Evolutionary conservation across 2,329 filamentous ascomycete species (phyloP).

Genomic region (Diplodia scrobiculata): DNA sequence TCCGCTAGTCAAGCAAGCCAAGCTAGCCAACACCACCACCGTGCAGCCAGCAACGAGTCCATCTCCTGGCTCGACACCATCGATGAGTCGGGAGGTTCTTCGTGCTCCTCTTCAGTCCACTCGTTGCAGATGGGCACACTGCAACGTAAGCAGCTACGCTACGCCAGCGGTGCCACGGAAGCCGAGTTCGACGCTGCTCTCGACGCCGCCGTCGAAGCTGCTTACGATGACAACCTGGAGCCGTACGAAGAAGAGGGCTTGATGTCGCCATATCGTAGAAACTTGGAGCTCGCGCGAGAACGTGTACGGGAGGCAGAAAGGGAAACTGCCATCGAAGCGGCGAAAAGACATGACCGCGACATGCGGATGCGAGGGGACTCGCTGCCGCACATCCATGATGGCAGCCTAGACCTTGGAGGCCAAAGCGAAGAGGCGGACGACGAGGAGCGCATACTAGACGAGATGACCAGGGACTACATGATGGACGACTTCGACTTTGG

Average conservation of each 20-base stretch:
- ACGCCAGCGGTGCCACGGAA: constrained; percentile 71
- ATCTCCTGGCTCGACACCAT: constrained; percentile 95
- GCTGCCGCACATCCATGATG: constrained; percentile 45
- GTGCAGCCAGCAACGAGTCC: constrained; percentile 73
- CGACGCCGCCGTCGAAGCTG: constrained; percentile 92
- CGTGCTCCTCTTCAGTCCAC: constrained; percentile 71
- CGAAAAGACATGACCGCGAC: constrained; percentile 61
- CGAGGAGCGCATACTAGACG: constrained; percentile 66
- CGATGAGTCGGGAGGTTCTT: constrained; percentile 83
- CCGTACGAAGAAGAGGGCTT: constrained; percentile 59
- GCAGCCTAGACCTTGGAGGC: constrained; percentile 32
- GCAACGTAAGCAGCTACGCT: constrained; percentile 69
- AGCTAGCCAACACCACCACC: constrained; percentile 33
- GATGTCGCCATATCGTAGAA: constrained; percentile 45
- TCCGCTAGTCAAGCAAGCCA: constrained; percentile 21
- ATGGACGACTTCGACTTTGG: constrained; percentile 82
- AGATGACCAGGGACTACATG: constrained; percentile 81
- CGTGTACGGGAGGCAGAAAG: constrained; percentile 71
- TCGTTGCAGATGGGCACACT: constrained; percentile 74
- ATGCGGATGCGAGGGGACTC: constrained; percentile 51
- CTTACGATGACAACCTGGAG: constrained; percentile 89
- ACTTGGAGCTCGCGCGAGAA: constrained; percentile 75
- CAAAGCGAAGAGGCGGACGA: constrained; percentile 49
- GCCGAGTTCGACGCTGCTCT: constrained; percentile 92
- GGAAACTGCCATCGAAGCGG: constrained; percentile 65